These are phyloP conservation scores for Amanita rimosa DNA, from an alignment of 768 basidiomycete genomes.

Conservation along the genomic window DNA sequence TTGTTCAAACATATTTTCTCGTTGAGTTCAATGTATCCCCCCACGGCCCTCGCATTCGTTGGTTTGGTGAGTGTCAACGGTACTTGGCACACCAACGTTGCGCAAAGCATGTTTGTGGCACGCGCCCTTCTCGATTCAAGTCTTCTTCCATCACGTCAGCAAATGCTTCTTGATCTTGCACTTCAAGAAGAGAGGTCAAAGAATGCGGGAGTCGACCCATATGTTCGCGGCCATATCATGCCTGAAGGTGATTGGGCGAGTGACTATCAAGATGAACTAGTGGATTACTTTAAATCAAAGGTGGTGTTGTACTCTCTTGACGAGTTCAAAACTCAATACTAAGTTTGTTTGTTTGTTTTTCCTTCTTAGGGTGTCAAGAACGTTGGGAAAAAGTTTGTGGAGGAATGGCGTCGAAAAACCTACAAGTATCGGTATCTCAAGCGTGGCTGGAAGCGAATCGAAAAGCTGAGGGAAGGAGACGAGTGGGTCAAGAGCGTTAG, in stretches of 20 bases:
- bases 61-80: conserved; percentile 36
- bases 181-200: conserved; percentile 26
- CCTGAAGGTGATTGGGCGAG: conserved; percentile 16
- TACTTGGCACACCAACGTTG: conserved; percentile 33
- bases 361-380: conserved; percentile 20
- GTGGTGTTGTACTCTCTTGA: not conserved
- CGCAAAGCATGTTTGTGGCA: conserved; percentile 22
- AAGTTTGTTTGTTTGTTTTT: no score
- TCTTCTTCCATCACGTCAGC: conserved; percentile 27
- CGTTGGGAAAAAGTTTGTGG: conserved; percentile 34
- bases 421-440: conserved; percentile 23
- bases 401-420: conserved; percentile 33
- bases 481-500: conserved; percentile 37
- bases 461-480: conserved; percentile 23
- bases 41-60: conserved; percentile 42
- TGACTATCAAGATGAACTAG: conserved; percentile 31
- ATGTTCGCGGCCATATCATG: conserved; percentile 35
- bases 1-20: conserved; percentile 25
- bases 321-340: not conserved
- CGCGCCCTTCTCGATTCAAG: conserved; percentile 30
- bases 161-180: conserved; percentile 28
- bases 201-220: conserved; percentile 35
- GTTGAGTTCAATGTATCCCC: conserved; percentile 32
- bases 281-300: conserved; percentile 15
- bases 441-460: conserved; percentile 34